Evolutionary conservation across 1,139 yeast genomes (phyloP).

Genomic region (Magnusiomyces tetraspermus): DNA sequence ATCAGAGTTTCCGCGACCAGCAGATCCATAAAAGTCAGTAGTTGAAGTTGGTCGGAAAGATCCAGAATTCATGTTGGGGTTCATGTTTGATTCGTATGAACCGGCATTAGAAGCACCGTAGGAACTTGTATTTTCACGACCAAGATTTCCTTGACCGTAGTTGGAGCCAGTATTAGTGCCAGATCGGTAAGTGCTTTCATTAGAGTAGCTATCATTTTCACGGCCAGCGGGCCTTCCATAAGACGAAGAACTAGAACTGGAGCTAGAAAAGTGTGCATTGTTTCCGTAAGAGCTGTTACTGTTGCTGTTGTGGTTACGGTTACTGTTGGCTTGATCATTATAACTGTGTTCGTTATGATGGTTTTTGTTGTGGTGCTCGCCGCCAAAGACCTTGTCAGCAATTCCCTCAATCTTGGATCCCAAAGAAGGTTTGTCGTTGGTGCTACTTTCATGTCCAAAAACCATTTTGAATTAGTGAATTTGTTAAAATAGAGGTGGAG

Average conservation of each 20-base stretch:
- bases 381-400: constrained; percentile 4
- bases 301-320: not conserved
- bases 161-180: constrained; percentile 20
- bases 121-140: not conserved
- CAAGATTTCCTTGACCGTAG: not conserved
- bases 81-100: constrained; percentile 13
- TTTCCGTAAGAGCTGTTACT: not conserved
- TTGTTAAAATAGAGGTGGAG: not conserved
- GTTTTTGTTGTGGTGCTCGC: not conserved
- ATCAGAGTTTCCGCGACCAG: constrained; percentile 7
- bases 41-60: constrained; percentile 15
- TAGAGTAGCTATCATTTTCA: constrained; percentile 4
- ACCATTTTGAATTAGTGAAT: not conserved
- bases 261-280: not conserved
- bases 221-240: not conserved
- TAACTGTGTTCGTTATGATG: not conserved
- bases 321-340: not conserved
- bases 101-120: constrained; percentile 16
- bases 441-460: constrained; percentile 1
- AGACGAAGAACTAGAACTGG: not conserved
- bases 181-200: constrained; percentile 13
- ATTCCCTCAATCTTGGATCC: constrained; percentile 2
- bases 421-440: not conserved
- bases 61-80: constrained; percentile 11
- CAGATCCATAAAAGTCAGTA: constrained; percentile 13